These are phyloP conservation scores for Fraxinus velutina DNA, from an alignment of 305 asterid species.

Conservation along the genomic window DNA sequence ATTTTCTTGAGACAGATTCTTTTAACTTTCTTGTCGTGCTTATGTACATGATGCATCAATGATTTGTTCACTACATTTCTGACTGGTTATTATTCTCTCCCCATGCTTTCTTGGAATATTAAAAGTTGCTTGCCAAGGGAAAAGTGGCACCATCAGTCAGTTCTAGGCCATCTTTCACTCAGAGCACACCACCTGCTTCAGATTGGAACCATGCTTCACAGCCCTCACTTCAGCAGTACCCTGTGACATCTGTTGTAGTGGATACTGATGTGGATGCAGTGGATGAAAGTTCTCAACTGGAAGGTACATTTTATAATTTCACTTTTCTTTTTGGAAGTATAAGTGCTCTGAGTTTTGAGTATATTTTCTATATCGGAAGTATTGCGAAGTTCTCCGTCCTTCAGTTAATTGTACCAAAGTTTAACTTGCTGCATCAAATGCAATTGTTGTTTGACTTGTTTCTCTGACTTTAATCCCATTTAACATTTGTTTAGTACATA, in stretches of 20 bases:
- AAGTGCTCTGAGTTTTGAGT: neutral
- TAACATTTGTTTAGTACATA: neutral
- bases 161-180: constrained; percentile 48
- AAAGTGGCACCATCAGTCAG: constrained; percentile 41
- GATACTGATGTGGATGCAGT: constrained; percentile 34
- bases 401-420: neutral
- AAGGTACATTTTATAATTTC: neutral
- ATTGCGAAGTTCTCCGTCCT: neutral
- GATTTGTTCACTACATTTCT: constrained; percentile 12
- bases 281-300: constrained; percentile 35
- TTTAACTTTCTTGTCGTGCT: neutral
- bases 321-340: neutral
- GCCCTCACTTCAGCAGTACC: constrained; percentile 42
- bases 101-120: constrained; percentile 21
- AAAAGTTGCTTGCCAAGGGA: constrained; percentile 75
- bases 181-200: constrained; percentile 41
- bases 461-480: neutral
- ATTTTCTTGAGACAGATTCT: neutral
- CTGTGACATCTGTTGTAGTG: constrained; percentile 29
- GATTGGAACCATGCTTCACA: constrained; percentile 47
- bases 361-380: neutral
- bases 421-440: neutral
- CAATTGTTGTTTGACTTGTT: neutral
- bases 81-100: constrained; percentile 15
- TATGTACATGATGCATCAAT: neutral